Evolutionary conservation across 1,139 yeast species (phyloP).

Genomic region (Kodamaea alishanica): DNA sequence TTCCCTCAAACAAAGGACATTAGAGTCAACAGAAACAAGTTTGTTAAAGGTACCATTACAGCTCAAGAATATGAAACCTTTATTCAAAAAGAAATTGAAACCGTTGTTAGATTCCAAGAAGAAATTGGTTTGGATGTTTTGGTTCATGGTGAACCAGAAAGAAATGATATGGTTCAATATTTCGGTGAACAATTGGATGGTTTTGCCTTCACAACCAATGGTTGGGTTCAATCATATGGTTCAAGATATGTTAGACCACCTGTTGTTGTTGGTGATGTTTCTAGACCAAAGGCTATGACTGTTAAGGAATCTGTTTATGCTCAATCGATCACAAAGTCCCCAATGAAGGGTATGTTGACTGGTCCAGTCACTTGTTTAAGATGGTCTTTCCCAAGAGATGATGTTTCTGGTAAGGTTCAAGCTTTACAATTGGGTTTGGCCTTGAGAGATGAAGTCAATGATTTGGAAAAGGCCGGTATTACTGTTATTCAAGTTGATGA

Average conservation of each 20-base stretch:
- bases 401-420: conserved; percentile 89
- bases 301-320: conserved; percentile 99
- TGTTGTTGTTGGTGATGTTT: conserved; percentile 96
- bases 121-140: conserved; percentile 96
- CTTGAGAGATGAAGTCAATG: conserved; percentile 96
- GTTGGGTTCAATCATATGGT: conserved; percentile 99
- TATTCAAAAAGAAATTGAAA: conserved; percentile 94
- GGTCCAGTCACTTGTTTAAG: conserved; percentile 99
- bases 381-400: conserved; percentile 99
- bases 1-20: conserved; percentile 99
- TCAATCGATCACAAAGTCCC: conserved; percentile 90
- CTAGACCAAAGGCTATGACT: conserved; percentile 98
- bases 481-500: conserved; percentile 98
- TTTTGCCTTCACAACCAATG: conserved; percentile 96
- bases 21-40: conserved; percentile 97
- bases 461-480: conserved; percentile 97
- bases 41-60: conserved; percentile 91
- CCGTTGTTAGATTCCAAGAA: conserved; percentile 97
- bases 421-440: conserved; percentile 97
- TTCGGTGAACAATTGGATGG: conserved; percentile 98
- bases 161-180: conserved; percentile 99
- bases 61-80: conserved; percentile 93
- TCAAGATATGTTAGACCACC: conserved; percentile 99
- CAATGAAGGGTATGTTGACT: conserved; percentile 99
- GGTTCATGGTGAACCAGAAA: conserved; percentile 99